phyloP scores from a whole-genome alignment of 176 grass and related monocot genomes.

The Oryza meyeriana region DNA sequence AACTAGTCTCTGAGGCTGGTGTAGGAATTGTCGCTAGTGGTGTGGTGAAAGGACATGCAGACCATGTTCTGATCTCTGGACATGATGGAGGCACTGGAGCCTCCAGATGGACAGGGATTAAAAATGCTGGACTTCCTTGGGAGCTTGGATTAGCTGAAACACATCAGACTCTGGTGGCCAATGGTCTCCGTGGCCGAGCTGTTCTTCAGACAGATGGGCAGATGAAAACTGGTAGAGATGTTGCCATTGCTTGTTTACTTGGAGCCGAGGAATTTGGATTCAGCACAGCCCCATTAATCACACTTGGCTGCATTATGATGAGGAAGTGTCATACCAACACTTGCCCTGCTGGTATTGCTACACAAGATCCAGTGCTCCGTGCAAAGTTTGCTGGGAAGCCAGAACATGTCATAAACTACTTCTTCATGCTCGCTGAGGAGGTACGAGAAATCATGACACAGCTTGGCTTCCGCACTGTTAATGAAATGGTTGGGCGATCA shows the following conservation, averaged over 20 bases:
- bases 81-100: slow-evolving; percentile 74
- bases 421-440: slow-evolving; percentile 70
- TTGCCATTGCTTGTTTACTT: slow-evolving; percentile 67
- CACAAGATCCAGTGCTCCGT: slow-evolving; percentile 68
- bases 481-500: slow-evolving; percentile 65
- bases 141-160: slow-evolving; percentile 75
- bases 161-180: slow-evolving; percentile 58
- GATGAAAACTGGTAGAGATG: slow-evolving; percentile 65
- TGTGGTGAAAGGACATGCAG: slow-evolving; percentile 65
- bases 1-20: slow-evolving; percentile 67
- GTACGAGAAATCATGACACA: slow-evolving; percentile 57
- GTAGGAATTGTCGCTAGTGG: slow-evolving; percentile 68
- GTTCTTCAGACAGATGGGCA: slow-evolving; percentile 69
- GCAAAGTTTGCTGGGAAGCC: slow-evolving; percentile 62
- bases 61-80: slow-evolving; percentile 64
- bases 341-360: slow-evolving; percentile 70
- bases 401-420: slow-evolving; percentile 69
- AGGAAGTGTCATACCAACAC: slow-evolving; percentile 67
- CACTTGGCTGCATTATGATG: slow-evolving; percentile 75
- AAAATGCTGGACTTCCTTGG: slow-evolving; percentile 74
- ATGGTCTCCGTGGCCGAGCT: slow-evolving; percentile 53
- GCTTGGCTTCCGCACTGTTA: slow-evolving; percentile 50
- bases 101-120: slow-evolving; percentile 72
- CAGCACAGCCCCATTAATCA: slow-evolving; percentile 57
- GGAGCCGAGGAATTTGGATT: slow-evolving; percentile 77